These are phyloP conservation scores for Ganoderma resinaceum DNA, from an alignment of 1,284 basidiomycete genomes.

Conservation along the genomic window DNA sequence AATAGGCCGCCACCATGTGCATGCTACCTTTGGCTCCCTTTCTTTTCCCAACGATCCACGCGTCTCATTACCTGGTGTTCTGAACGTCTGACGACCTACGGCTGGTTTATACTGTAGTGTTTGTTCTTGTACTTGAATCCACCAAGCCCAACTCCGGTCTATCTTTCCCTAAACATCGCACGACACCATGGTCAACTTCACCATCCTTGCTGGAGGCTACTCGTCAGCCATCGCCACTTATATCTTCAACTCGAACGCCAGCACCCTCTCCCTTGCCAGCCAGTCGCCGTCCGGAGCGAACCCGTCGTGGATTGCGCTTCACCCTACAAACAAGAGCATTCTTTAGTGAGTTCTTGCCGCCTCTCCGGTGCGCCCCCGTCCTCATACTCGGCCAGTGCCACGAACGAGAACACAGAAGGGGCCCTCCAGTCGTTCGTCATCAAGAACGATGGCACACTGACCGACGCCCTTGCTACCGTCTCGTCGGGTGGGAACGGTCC, in stretches of 20 bases:
- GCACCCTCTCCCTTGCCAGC: constrained; percentile 51
- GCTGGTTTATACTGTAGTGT: not conserved
- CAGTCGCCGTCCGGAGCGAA: constrained; percentile 57
- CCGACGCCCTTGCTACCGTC: constrained; percentile 52
- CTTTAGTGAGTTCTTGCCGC: constrained; percentile 55
- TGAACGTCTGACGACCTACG: constrained; percentile 14
- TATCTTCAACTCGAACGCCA: constrained; percentile 57
- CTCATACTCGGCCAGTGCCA: constrained; percentile 48
- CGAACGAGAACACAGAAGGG: constrained; percentile 56
- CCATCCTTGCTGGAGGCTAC: constrained; percentile 70
- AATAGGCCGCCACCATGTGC: not conserved
- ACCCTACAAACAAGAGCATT: constrained; percentile 59
- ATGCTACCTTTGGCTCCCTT: not conserved
- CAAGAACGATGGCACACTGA: constrained; percentile 50
- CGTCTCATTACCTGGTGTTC: constrained; percentile 27
- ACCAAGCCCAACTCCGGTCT: not conserved
- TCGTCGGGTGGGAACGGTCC: constrained; percentile 59
- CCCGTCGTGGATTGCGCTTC: constrained; percentile 64
- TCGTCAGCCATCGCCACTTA: constrained; percentile 64
- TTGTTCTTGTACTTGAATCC: not conserved
- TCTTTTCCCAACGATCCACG: constrained; percentile 10
- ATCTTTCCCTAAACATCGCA: constrained; percentile 10
- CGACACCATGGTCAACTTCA: constrained; percentile 59
- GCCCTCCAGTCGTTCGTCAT: constrained; percentile 66
- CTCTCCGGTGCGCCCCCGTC: not conserved